A percentile compares a stretch with the other conserved stretches of the same genome.
Evolutionary conservation across 1,284 basidiomycete species (phyloP).

Genomic region (Exobasidium rhododendri): DNA sequence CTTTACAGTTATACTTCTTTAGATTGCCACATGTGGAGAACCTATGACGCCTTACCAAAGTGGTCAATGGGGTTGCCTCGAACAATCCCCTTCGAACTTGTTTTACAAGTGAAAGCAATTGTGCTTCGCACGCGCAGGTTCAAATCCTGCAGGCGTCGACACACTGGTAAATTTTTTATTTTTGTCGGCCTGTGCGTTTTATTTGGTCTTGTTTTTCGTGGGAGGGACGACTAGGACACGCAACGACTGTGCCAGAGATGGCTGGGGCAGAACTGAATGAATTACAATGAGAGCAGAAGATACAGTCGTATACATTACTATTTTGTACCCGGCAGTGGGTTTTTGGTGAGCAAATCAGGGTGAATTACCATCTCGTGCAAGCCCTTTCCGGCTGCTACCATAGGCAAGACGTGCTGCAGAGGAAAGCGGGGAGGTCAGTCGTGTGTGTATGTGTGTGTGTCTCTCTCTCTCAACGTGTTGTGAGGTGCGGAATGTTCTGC

Average conservation of each 20-base stretch:
- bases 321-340: neutral
- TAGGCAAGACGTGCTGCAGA: slow-evolving; percentile 94
- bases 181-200: no score
- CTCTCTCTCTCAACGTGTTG: no score
- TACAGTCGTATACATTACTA: neutral
- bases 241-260: no score
- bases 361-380: slow-evolving; percentile 68
- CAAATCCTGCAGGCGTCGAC: neutral
- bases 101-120: neutral
- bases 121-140: neutral
- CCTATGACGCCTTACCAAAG: neutral
- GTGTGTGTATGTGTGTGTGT: no score
- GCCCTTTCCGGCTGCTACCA: slow-evolving; percentile 86
- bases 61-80: neutral
- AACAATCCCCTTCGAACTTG: neutral
- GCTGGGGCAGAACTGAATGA: no score
- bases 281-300: no score
- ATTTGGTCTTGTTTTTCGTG: no score
- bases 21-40: no score
- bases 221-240: no score
- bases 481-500: no score
- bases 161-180: neutral
- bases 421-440: no score
- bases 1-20: no score
- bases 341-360: slow-evolving; percentile 4